Percentiles rank a stretch among this genome's conserved stretches.
These are phyloP conservation scores for Viridothelium virens DNA, from an alignment of 495 filamentous ascomycete genomes.

Conservation along the genomic window DNA sequence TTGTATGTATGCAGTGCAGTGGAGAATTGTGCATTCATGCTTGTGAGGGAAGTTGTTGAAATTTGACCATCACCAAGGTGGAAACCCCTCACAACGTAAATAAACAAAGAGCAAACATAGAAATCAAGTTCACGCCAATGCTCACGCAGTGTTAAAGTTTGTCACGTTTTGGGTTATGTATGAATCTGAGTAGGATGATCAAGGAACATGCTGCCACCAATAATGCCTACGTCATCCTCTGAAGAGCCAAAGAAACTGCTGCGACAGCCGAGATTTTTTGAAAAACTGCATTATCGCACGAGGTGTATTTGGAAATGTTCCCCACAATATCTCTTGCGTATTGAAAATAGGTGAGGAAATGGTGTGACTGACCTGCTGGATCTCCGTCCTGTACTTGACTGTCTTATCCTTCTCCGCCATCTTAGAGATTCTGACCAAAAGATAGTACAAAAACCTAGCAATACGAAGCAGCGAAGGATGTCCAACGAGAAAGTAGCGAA, in stretches of 20 bases:
- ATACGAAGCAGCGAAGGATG: too few relatives aligned
- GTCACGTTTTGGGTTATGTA: background rate
- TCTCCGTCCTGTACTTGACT: slow-evolving; percentile 90
- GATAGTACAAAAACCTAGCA: too few relatives aligned
- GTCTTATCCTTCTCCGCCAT: slow-evolving; percentile 39
- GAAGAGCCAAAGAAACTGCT: background rate
- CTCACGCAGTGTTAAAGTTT: background rate
- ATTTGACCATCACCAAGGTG: background rate
- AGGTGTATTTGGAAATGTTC: too few relatives aligned
- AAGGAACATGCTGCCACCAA: background rate
- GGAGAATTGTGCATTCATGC: too few relatives aligned
- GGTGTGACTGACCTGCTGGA: slow-evolving; percentile 65
- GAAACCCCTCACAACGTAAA: background rate
- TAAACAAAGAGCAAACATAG: background rate
- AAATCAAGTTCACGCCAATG: background rate
- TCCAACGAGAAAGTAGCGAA: too few relatives aligned
- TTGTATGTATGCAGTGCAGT: background rate
- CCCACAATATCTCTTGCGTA: too few relatives aligned
- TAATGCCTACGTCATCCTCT: background rate
- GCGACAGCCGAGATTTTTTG: too few relatives aligned
- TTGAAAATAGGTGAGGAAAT: background rate
- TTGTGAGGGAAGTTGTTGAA: background rate
- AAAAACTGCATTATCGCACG: too few relatives aligned
- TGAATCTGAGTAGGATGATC: background rate
- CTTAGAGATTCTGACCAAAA: background rate